phyloP scores from a whole-genome alignment of 768 basidiomycete genomes.

The Hysterangium stoloniferum region DNA sequence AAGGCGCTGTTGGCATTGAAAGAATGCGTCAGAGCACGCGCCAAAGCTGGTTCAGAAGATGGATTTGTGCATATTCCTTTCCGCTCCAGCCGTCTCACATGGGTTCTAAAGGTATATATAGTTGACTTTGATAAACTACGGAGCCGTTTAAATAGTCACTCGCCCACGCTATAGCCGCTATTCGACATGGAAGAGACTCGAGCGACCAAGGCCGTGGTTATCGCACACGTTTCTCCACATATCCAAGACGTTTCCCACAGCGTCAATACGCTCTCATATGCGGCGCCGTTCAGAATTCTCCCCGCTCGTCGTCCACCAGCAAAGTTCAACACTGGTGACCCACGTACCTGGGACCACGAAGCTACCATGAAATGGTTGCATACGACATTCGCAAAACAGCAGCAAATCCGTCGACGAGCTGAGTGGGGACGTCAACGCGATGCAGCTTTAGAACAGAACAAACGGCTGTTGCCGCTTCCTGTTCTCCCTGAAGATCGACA shows the following conservation, averaged over 20 bases:
- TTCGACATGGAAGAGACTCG: too few relatives aligned
- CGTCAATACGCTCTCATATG: too few relatives aligned
- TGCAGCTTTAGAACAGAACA: constrained; percentile 9
- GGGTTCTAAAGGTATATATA: constrained; percentile 26
- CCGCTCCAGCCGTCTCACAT: constrained; percentile 28
- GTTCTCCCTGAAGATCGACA: constrained; percentile 11
- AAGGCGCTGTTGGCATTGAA: constrained; percentile 30
- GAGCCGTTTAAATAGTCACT: too few relatives aligned
- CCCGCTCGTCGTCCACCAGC: constrained; percentile 23
- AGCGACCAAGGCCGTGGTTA: too few relatives aligned
- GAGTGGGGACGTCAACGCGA: constrained; percentile 9
- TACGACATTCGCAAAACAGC: constrained; percentile 18
- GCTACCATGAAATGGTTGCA: constrained; percentile 25
- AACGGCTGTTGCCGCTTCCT: constrained; percentile 9
- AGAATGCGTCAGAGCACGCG: constrained; percentile 31
- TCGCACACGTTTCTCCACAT: too few relatives aligned
- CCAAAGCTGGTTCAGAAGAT: constrained; percentile 28
- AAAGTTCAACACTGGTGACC: constrained; percentile 24
- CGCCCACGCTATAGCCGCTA: too few relatives aligned
- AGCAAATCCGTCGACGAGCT: constrained; percentile 6
- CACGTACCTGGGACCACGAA: constrained; percentile 27
- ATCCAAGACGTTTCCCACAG: too few relatives aligned
- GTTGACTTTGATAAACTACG: too few relatives aligned
- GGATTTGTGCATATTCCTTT: constrained; percentile 32
- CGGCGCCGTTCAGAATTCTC: too few relatives aligned